Conservation (phyloP, 805 yeast species). For the Candida sakaeoensis region DNA sequence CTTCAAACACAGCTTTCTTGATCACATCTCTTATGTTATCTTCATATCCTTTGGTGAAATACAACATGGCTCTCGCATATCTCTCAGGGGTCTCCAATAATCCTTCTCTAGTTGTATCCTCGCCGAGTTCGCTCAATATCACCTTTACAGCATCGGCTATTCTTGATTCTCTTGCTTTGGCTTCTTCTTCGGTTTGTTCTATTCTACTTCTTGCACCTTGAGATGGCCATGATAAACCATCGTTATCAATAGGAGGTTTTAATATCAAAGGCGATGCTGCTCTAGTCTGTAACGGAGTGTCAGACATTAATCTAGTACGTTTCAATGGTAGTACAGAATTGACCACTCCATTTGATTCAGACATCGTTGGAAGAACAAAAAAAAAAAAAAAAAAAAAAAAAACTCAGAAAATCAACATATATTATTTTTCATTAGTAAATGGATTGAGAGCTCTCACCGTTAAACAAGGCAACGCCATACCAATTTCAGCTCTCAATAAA, state of each 20-base stretch:
- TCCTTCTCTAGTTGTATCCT: slow-evolving; percentile 86
- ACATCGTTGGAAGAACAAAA: slow-evolving; percentile 2
- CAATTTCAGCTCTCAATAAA: slow-evolving; percentile 83
- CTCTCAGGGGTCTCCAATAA: slow-evolving; percentile 91
- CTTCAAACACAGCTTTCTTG: slow-evolving; percentile 94
- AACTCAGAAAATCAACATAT: background rate
- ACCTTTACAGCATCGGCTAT: slow-evolving; percentile 83
- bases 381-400: background rate
- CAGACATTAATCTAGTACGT: slow-evolving; percentile 15
- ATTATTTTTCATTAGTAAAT: slow-evolving; percentile 38
- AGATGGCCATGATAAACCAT: slow-evolving; percentile 94
- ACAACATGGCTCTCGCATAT: slow-evolving; percentile 94
- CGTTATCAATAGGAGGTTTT: slow-evolving; percentile 82
- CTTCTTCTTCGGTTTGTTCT: slow-evolving; percentile 65
- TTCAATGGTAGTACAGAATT: slow-evolving; percentile 20
- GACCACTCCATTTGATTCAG: slow-evolving; percentile 15
- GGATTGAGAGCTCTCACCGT: slow-evolving; percentile 92
- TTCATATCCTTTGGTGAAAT: slow-evolving; percentile 94
- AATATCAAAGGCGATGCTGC: slow-evolving; percentile 81
- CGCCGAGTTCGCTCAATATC: slow-evolving; percentile 82
- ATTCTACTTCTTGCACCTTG: slow-evolving; percentile 76
- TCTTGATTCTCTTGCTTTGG: slow-evolving; percentile 60
- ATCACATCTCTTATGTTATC: slow-evolving; percentile 89
- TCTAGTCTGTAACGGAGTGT: slow-evolving; percentile 66
- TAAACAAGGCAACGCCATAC: slow-evolving; percentile 93